Evolutionary conservation across 345 rosid genomes (phyloP), one percentile per base, ranked within the genome.

Genomic region (Eucalyptus shirleyi): DNA sequence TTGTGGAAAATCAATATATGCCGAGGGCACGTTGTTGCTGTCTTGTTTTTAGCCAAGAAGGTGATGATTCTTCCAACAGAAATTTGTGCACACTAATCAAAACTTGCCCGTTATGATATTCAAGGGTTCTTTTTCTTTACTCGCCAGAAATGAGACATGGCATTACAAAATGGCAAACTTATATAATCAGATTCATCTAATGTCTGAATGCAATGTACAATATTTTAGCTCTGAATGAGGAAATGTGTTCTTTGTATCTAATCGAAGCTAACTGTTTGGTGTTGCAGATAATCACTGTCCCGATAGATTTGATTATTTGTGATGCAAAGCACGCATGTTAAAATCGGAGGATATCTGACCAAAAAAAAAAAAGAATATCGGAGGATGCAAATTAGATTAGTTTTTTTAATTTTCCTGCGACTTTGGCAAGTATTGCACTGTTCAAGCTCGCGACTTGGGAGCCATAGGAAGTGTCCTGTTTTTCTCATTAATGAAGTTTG

Each of bases 1-100:
- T 49, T 96, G 98, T 34, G 98, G 99, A 32, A 93, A 98, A 94
- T 98, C 96, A 9, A 96, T 96, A 88, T 98, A 97, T 59, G 97
- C 97, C 12, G 96, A 98, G 93, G 98, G 99, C 59, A 95, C 98
- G 37, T 96, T 56, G 98, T 97, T 90, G 97, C 98, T 6, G 91
- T 95, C 62, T 93, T 97, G 80, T 98, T 96, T 91, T 97, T 98
- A 86, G 96, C 98, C 44, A 96, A 95, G 92, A 96, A 93, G 97
- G 99, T 98, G 49, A 55, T 28, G 6, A 30, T 88, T 7, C 90
- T 89, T 72, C 85, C 24, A 59, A 10, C 26, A 21, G 5, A 55
- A 55, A 8, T 55, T 55, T 21, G 65, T 5, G 14, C 30, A 1
- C 65, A 24, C 65, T 5, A 24, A 59, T 59, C 65, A 24, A 59